Evolutionary conservation across 805 yeast genomes (phyloP), one percentile per base, ranked within the genome.

Genomic region (Torulaspora maleeae): DNA sequence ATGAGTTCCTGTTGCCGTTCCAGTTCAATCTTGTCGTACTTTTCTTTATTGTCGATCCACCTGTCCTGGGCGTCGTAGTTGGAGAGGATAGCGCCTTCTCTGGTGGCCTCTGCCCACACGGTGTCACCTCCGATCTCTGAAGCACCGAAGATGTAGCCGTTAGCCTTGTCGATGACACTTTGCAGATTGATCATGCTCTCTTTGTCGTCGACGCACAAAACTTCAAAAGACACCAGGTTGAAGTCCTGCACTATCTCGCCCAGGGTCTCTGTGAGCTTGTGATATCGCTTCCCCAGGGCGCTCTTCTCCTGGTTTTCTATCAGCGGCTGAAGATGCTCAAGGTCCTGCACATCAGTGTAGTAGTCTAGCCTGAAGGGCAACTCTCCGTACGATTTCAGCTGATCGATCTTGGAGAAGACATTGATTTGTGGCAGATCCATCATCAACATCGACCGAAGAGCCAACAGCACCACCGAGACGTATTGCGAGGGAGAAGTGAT

Each of bases 81-180:
- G 28, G 60, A 79, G 36, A 74, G 63, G 37, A 73, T 65, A 9
- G 86, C 80, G 32, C 90, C 82, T 60, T 86, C 87, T 52, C 98
- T 74, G 0, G 91, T 77, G 0, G 96, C 96, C 55, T 91, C 96
- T n/a, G 89, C 86, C 99, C 99, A 93, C 1, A 93, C 80, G 0
- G 91, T 79, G 60, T 93, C 99, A n/a, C 98, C 99, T 2, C 97
- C 96, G 6, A 91, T 74, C 55, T 93, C 99, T 25, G 89, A 86
- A 1, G 90, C 73, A 0, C 99, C 99, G 70, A 87, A 88, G 54
- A 86, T 76, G 61, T 93, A 93, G 0, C 99, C 99, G 56, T 83
- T 86, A 2, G 97, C 91, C 61, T 86, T 90, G 60, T 93, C 99
- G 8, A 93, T 79, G 1, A 79, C 72, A 12, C 84, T 74, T 36